A percentile compares a stretch with the other conserved stretches of the same genome.
phyloP scores from a whole-genome alignment of 768 basidiomycete genomes.

The Ramaria sp. region DNA sequence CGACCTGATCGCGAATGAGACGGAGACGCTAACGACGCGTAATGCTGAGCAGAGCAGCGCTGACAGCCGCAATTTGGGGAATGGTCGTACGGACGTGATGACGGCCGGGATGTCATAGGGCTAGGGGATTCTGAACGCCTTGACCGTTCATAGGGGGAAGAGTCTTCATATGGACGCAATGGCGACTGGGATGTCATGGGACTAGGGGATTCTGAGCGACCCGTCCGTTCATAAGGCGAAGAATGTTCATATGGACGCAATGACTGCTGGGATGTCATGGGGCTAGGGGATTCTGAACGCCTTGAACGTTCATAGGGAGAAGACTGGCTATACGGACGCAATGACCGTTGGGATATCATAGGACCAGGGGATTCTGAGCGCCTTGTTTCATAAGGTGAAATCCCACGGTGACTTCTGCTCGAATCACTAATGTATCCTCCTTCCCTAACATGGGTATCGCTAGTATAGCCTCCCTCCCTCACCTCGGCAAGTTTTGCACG shows the following conservation, averaged over 20 bases:
- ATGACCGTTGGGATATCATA: not conserved
- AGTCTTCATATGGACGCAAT: not conserved
- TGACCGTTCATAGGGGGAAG: conserved; percentile 37
- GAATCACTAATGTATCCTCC: conserved; percentile 21
- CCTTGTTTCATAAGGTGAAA: not conserved
- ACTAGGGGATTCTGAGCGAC: not conserved
- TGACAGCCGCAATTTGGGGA: conserved; percentile 60
- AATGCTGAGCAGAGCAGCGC: conserved; percentile 48
- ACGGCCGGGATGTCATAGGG: not conserved
- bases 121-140: not conserved
- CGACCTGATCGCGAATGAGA: conserved; percentile 15
- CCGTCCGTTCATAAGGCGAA: not conserved
- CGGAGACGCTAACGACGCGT: conserved; percentile 26
- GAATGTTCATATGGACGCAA: not conserved
- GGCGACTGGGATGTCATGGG: not conserved
- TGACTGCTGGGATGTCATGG: not conserved
- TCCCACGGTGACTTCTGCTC: conserved; percentile 16
- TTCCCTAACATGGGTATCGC: conserved; percentile 23
- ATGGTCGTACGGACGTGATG: conserved; percentile 27
- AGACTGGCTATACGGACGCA: conserved; percentile 32
- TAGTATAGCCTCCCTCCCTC: conserved; percentile 18
- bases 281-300: not conserved
- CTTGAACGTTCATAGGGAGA: conserved; percentile 16
- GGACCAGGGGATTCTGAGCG: not conserved
- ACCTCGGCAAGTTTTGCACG: conserved; percentile 30